Evolutionary conservation across 768 basidiomycete species (phyloP), one percentile per base, ranked within the genome.

Genomic region (Lactarius hatsudake): DNA sequence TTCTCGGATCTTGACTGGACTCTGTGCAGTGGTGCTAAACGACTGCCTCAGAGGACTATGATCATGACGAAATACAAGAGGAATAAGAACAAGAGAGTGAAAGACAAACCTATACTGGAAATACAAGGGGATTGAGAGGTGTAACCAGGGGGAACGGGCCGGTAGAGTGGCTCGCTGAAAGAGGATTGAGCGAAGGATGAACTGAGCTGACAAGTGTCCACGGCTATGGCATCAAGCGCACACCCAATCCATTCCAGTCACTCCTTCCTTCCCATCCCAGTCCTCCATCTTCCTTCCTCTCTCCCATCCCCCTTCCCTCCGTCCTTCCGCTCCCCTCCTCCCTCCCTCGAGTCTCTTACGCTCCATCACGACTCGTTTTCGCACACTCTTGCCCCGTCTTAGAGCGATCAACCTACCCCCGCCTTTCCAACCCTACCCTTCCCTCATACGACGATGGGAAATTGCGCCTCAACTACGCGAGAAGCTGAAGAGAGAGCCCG

Each of bases 401-500:
- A 10, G 13, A 26, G 45, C 40, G 36, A 51, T 34, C 36, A 40
- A 48, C 13, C 45, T 36, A 34, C 57, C 59, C 7, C 20, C 36
- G 55, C 61, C 34, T 30, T 30, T n/a, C 6, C 56, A 20, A 18
- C 40, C 13, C 32, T 18, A 12, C 54, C 55, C 23, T n/a, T 42
- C 20, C 17, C 2, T 40, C 38, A 38, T 40, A 40, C 38, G 6
- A 7, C 5, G 5, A 90, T 90, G 89, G 89, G 89, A 68, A 87
- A 86, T 76, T 90, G 88, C 75, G 79, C 87, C 48, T 89, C 86
- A 9, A 79, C 81, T 63, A 75, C 77, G 42, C 76, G 78, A 62
- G 87, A 88, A 77, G 81, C n/a, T n/a, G n/a, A 81, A 60, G 82
- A 80, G 69, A 86, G 84, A 75, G 82, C 83, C 60, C 81, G 81